Evolutionary conservation across 2,329 filamentous ascomycete species (phyloP), one percentile per base, ranked within the genome.

Genomic region (Harringtonia aguacate): DNA sequence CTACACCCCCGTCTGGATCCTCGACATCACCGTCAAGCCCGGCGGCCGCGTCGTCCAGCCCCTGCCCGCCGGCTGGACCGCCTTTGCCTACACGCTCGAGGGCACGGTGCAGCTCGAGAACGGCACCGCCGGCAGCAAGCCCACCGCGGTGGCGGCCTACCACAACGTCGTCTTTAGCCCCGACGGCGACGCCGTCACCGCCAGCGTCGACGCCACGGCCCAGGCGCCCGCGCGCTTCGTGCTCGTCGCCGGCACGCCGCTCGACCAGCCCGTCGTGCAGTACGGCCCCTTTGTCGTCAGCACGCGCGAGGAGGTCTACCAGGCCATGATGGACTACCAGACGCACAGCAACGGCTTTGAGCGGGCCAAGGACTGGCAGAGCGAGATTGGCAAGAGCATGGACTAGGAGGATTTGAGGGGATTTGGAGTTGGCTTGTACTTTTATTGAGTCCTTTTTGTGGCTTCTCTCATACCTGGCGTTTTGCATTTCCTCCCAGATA

Each of bases 1-100:
- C 14, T 70, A 97, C 64, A 97, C 90, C 2, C 92, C 92, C 0
- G 88, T 97, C n/a, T 97, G 90, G 90, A 72, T 95, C 49, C 71
- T 97, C 36, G 90, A 97, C 59, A 69, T 95, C 41, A 79, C 76
- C 18, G 76, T 97, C 43, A 67, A 78, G 55, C 88, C 89, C 0
- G 90, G 90, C 43, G 88, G 86, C 38, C 77, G 71, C 47, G 69
- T 97, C 52, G 72, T 69, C 20, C 90, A 97, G 66, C 63, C 75
- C 6, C 58, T 97, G 3, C 90, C 90, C 0, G 65, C 70, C 49
- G 82, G 80, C 24, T 97, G 88, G 86, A 95, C 94, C 61, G 79
- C 86, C 2, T 97, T 97, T 57, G 81, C 82, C 15, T 97, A 95
- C 61, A 82, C 79, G 4, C 70, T 97, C n/a, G 72, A 80, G 47